Conservation (phyloP, 495 filamentous ascomycete genomes). For the Rhypophila decipiens region DNA sequence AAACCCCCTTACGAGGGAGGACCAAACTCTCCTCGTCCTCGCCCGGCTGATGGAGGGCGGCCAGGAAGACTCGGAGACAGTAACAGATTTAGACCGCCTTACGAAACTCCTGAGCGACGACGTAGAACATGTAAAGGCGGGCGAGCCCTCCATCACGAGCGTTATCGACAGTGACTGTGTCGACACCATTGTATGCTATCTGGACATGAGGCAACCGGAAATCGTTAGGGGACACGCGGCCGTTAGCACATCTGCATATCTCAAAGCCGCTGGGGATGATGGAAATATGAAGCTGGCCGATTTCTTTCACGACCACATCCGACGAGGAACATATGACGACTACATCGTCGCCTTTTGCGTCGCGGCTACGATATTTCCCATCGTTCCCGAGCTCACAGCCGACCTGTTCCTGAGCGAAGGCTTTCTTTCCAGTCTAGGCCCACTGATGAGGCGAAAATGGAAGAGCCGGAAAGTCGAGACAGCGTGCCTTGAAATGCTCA, state of each 20-base stretch:
- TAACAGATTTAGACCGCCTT: slow-evolving; percentile 38
- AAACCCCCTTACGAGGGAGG: slow-evolving; percentile 18
- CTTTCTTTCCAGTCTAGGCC: slow-evolving; percentile 64
- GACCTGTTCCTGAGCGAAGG: slow-evolving; percentile 77
- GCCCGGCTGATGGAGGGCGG: slow-evolving; percentile 51
- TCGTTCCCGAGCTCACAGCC: slow-evolving; percentile 63
- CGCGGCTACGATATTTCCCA: slow-evolving; percentile 76
- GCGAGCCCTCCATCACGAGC: slow-evolving; percentile 45
- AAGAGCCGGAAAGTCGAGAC: slow-evolving; percentile 75
- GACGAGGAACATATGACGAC: slow-evolving; percentile 49
- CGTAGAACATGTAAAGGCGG: slow-evolving; percentile 24
- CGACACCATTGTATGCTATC: slow-evolving; percentile 68
- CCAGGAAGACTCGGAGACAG: slow-evolving; percentile 48
- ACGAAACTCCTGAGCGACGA: slow-evolving; percentile 48
- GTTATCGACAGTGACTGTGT: slow-evolving; percentile 72
- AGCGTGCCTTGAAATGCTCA: slow-evolving; percentile 78
- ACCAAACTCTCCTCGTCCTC: slow-evolving; percentile 46
- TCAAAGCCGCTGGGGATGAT: slow-evolving; percentile 63
- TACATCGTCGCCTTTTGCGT: slow-evolving; percentile 79
- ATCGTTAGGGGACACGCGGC: slow-evolving; percentile 67
- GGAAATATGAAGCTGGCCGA: slow-evolving; percentile 59
- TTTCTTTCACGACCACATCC: slow-evolving; percentile 52
- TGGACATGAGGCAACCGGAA: slow-evolving; percentile 68
- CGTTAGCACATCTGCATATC: slow-evolving; percentile 69
- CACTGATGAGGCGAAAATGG: slow-evolving; percentile 64